Conservation (phyloP, 495 filamentous ascomycete genomes). For the Penicillium daleae region DNA sequence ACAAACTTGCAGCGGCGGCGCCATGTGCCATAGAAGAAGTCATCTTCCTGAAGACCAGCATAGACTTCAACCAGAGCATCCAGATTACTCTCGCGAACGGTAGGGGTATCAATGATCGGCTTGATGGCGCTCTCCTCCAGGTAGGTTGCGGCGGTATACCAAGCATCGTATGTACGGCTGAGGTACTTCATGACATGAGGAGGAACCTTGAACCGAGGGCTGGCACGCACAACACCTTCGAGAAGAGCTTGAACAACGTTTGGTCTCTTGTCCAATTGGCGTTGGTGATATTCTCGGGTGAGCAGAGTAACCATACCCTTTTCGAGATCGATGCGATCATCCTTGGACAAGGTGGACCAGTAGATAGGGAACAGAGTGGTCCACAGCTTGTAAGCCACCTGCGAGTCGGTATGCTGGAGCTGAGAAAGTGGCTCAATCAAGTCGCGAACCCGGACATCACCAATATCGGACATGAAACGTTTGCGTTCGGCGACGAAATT, state of each 20-base stretch:
- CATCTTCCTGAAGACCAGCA: conserved; percentile 85
- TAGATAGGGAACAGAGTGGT: conserved; percentile 86
- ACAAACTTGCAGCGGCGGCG: conserved; percentile 91
- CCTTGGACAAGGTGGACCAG: conserved; percentile 84
- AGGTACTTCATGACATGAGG: conserved; percentile 95
- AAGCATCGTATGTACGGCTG: conserved; percentile 87
- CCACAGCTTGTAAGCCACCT: conserved; percentile 85
- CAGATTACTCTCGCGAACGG: conserved; percentile 87
- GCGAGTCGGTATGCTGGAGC: conserved; percentile 85
- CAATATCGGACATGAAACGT: conserved; percentile 80
- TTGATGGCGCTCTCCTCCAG: conserved; percentile 83
- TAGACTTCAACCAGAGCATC: conserved; percentile 94
- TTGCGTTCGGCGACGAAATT: conserved; percentile 74
- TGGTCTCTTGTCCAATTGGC: conserved; percentile 90
- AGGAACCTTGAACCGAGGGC: conserved; percentile 86
- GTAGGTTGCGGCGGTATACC: conserved; percentile 86
- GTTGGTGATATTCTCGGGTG: conserved; percentile 92
- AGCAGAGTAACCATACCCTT: conserved; percentile 83
- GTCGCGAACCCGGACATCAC: conserved; percentile 82
- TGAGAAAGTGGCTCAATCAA: conserved; percentile 90
- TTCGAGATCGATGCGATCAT: conserved; percentile 89
- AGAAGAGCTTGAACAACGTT: conserved; percentile 93
- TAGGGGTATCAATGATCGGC: conserved; percentile 79
- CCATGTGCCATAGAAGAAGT: conserved; percentile 98
- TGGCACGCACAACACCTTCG: conserved; percentile 78